These are phyloP conservation scores for Emericellopsis atlantica DNA, from an alignment of 2,329 filamentous ascomycete species.

Conservation along the genomic window DNA sequence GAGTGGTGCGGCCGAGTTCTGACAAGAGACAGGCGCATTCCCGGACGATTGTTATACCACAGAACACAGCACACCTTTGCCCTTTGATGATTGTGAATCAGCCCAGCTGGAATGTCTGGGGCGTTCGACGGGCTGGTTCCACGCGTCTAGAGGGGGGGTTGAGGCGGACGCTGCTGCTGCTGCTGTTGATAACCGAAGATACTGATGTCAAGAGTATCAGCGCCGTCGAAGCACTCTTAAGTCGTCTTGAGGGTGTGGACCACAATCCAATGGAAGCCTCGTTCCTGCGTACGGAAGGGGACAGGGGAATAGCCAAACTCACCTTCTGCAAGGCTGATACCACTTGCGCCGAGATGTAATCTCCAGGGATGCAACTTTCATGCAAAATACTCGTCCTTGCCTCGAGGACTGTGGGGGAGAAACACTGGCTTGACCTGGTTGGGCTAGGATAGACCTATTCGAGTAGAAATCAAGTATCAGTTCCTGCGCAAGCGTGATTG, in stretches of 20 bases:
- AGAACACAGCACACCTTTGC: not conserved
- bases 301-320: not conserved
- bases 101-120: not conserved
- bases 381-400: constrained; percentile 1
- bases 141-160: not conserved
- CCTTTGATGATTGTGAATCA: not conserved
- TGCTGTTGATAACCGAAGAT: too few species aligned
- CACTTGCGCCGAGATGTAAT: not conserved
- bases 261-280: not conserved
- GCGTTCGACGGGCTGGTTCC: not conserved
- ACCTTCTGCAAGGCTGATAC: not conserved
- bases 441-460: not conserved
- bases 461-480: not conserved
- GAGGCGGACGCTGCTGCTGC: too few species aligned
- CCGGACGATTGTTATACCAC: constrained; percentile 2
- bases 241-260: too few species aligned
- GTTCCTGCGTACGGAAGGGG: too few species aligned
- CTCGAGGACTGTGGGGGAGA: not conserved
- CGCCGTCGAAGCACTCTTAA: too few species aligned
- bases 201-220: too few species aligned
- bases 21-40: constrained; percentile 3
- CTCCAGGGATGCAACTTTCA: not conserved
- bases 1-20: not conserved
- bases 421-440: not conserved
- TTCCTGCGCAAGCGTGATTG: not conserved